These are phyloP conservation scores for Amanita rubescens DNA, from an alignment of 768 basidiomycete species.

Conservation along the genomic window DNA sequence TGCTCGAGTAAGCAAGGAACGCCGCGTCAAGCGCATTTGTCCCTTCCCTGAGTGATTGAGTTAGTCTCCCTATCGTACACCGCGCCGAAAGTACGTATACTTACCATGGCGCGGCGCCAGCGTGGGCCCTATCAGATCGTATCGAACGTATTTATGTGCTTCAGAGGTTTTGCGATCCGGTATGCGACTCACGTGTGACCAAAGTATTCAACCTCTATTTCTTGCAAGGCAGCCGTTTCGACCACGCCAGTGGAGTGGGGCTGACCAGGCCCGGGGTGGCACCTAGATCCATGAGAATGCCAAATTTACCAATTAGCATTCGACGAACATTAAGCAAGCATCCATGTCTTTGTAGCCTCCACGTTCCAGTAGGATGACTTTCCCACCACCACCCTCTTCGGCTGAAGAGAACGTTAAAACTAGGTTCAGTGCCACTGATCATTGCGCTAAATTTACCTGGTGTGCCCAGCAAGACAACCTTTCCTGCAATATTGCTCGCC, in stretches of 20 bases:
- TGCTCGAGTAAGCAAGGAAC: constrained; percentile 71
- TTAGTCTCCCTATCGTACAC: not conserved
- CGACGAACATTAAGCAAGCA: constrained; percentile 61
- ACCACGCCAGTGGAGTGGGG: constrained; percentile 42
- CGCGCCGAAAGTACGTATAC: constrained; percentile 6
- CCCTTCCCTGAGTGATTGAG: constrained; percentile 48
- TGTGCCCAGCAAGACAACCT: constrained; percentile 68
- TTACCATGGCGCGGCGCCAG: constrained; percentile 71
- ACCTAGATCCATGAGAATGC: constrained; percentile 37
- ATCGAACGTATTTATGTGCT: constrained; percentile 2
- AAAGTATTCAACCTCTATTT: constrained; percentile 61
- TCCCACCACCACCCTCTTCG: constrained; percentile 76
- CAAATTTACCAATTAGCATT: constrained; percentile 1
- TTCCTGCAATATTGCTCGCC: constrained; percentile 56
- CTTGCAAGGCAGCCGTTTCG: constrained; percentile 56
- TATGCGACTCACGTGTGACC: constrained; percentile 54
- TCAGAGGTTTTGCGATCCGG: not conserved
- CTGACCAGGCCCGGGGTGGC: constrained; percentile 60
- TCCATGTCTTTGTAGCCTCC: constrained; percentile 82
- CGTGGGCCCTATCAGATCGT: constrained; percentile 51
- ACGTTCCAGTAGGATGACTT: constrained; percentile 61
- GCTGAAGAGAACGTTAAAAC: constrained; percentile 31
- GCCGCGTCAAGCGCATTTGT: constrained; percentile 86
- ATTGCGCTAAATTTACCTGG: constrained; percentile 39
- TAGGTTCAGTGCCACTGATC: not conserved